Base-by-base conservation (phyloP, 2,329 filamentous ascomycete species). In the Colletotrichum sp. region DNA sequence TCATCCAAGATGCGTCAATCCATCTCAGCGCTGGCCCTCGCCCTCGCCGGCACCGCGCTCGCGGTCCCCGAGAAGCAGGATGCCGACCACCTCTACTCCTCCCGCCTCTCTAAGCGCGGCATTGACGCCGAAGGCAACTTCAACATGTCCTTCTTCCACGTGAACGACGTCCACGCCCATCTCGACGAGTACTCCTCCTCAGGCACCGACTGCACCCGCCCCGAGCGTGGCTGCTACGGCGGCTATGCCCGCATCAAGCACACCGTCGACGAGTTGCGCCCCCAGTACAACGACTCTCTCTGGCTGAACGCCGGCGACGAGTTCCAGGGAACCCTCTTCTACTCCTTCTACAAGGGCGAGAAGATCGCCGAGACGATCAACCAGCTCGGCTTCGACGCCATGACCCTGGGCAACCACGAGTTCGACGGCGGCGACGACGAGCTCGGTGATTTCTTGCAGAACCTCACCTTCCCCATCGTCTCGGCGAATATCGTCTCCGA, bases 111-210 rank as follows among this genome's bases (percentile, higher is more conserved):
- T 55, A 91, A 90, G 84, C 88, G 90, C 39, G 88, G 86, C 76
- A 82, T 89, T 63, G 87, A 90, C 78, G 82, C 82, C 28, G 80
- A 85, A 6, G 89, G 89, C 44, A 86, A 91, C 78, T 90, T 87
- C 81, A 91, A 91, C 80, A 88, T 91, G 73, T 90, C 92, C 8
- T 93, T 93, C 85, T 93, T 93, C 84, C 92, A 94, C 82, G 88
- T 94, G 86, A 94, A 94, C 80, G 92, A 94, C 81, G 91, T 94
- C 16, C 92, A 94, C 81, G 89, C 92, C 16, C 92, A 94, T 81
- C 85, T 94, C 21, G 92, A 93, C 80, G 84, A 93, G 82, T 94
- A 91, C 83, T 86, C 88, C 32, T 88, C 89, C 16, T 90, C 90
- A 0, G 92, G 92, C 71, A 90, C 90, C 13, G 91, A 93, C 83